Base-by-base conservation (phyloP, 495 filamentous ascomycete species). In the Gamarada debralockiae region DNA sequence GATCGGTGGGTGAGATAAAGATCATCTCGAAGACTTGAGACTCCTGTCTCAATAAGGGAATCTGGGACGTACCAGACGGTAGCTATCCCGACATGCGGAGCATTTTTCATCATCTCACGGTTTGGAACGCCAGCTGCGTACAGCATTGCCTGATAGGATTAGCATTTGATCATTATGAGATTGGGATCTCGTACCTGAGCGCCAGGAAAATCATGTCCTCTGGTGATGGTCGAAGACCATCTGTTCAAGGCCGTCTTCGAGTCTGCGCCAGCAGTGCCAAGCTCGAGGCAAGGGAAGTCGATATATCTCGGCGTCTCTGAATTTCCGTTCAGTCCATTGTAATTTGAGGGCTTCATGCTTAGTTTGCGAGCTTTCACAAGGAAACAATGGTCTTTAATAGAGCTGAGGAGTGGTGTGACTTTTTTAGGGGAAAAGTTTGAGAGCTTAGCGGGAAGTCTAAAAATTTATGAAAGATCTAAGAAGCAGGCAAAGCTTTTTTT, bases 91-190 rank as follows among this genome's bases (percentile, higher is more conserved):
- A 98, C 89, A 52, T 98, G 93, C 6, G 92, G 90, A 47, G 84
- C 85, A 48, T 80, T 93, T 66, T 90, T 88, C 90, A 97, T 96
- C 57, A 86, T 78, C 24, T 92, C 77, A 59, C 81, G 75, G 60
- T 90, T 77, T 13, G 91, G 91, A 24, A 97, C 85, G 22, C 93
- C 93, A 9, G 92, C 92, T 5, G 89, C 92, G 70, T 93, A 97
- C 2, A 97, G 78, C 93, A 98, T 98, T 54, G 92, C 92, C 85
- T 95, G 15, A 45, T 23, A 34, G 15, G 20, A 25, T 50, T n/a
- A 44, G 47, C 41, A 59, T 41, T 43, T 47, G 40, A 41, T 15
- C 39, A 48, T 17, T 29, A 50, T 60, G 31, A 25, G 38, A 50
- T 29, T 47, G 46, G 45, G 36, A n/a, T 39, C 73, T 25, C 40